Percentiles rank a stretch among this genome's conserved stretches.
Conservation (phyloP, 768 basidiomycete genomes). For the Mycena capillaripes region DNA sequence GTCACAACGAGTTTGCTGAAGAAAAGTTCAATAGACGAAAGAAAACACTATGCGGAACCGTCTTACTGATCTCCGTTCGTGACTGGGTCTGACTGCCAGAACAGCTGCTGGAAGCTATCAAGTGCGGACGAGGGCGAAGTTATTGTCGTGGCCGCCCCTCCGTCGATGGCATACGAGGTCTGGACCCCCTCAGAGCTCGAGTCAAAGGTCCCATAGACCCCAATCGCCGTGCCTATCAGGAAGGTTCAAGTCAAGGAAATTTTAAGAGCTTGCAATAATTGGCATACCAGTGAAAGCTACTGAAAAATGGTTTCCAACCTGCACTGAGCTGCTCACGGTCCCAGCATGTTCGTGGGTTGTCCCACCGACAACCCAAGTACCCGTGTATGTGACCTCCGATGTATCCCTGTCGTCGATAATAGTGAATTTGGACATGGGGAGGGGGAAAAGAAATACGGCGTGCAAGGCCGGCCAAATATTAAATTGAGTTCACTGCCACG, state of each 20-base stretch:
- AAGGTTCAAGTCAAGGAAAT: not conserved
- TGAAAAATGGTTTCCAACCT: constrained; percentile 49
- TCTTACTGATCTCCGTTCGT: constrained; percentile 49
- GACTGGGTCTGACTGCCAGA: constrained; percentile 50
- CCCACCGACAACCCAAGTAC: constrained; percentile 51
- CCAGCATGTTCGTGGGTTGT: constrained; percentile 40
- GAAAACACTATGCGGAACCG: not conserved
- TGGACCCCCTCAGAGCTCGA: constrained; percentile 51
- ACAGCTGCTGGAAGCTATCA: constrained; percentile 50
- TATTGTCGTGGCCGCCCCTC: constrained; percentile 40
- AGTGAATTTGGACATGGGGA: constrained; percentile 20
- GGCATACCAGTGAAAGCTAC: constrained; percentile 51
- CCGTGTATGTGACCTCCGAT: constrained; percentile 49
- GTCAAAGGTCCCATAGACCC: constrained; percentile 53
- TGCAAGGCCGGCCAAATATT: not conserved
- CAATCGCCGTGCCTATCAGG: constrained; percentile 47
- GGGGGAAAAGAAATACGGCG: not conserved
- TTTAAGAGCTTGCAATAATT: not conserved
- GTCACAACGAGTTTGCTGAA: constrained; percentile 50
- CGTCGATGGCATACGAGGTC: constrained; percentile 53
- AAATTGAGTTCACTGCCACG: not conserved
- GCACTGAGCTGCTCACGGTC: constrained; percentile 52
- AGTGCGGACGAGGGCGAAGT: constrained; percentile 43
- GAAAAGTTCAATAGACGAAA: not conserved
- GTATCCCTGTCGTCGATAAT: constrained; percentile 53